Evolutionary conservation across 805 yeast genomes (phyloP).

Genomic region (Babjeviella inositovora): DNA sequence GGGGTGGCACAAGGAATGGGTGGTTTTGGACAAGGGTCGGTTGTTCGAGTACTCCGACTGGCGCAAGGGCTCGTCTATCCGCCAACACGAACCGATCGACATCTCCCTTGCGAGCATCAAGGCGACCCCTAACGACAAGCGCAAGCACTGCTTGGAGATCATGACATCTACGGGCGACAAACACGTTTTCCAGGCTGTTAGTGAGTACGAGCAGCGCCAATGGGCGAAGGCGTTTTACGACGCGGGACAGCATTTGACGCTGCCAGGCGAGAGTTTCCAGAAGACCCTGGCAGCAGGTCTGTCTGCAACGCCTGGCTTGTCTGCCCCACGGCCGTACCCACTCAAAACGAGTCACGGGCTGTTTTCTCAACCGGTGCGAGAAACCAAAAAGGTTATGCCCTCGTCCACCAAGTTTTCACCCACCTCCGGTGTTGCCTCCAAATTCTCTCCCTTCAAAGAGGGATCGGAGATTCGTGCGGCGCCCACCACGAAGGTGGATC

Average conservation of each 20-base stretch:
- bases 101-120: conserved; percentile 52
- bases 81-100: conserved; percentile 56
- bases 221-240: conserved; percentile 55
- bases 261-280: conserved; percentile 3
- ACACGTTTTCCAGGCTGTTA: conserved; percentile 61
- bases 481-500: conserved; percentile 12
- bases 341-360: conserved; percentile 1
- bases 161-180: conserved; percentile 51
- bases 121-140: conserved; percentile 24
- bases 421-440: no score
- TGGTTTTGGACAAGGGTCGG: conserved; percentile 52
- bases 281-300: conserved; percentile 1
- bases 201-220: conserved; percentile 44
- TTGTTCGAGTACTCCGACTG: conserved; percentile 65
- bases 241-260: conserved; percentile 29
- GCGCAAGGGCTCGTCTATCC: conserved; percentile 49
- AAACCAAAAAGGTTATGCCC: conserved; percentile 1
- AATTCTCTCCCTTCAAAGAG: not conserved
- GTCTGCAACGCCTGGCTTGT: conserved; percentile 1
- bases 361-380: conserved; percentile 1
- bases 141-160: conserved; percentile 57
- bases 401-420: not conserved
- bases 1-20: conserved; percentile 88
- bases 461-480: conserved; percentile 1
- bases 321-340: not conserved